phyloP scores from a whole-genome alignment of 495 filamentous ascomycete genomes.

The Aspergillus sclerotioniger region DNA sequence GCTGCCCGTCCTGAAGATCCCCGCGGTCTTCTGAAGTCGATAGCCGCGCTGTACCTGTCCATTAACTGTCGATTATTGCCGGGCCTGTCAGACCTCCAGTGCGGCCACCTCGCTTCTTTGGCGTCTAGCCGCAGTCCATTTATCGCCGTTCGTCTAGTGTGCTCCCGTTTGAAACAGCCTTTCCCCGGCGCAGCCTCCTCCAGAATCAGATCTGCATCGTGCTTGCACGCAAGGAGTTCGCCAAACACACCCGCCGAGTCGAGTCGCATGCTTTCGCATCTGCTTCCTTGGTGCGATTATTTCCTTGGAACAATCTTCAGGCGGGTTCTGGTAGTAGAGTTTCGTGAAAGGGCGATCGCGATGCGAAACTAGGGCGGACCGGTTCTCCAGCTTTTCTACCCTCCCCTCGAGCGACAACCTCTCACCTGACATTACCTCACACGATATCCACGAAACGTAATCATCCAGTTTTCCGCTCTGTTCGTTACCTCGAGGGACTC shows the following conservation, averaged over 20 bases:
- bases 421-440: slow-evolving; percentile 19
- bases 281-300: slow-evolving; percentile 18
- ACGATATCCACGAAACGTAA: slow-evolving; percentile 17
- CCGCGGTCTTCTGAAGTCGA: slow-evolving; percentile 6
- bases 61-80: not conserved
- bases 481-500: not conserved
- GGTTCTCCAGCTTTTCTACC: slow-evolving; percentile 25
- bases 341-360: slow-evolving; percentile 33
- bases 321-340: slow-evolving; percentile 4
- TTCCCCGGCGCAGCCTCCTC: slow-evolving; percentile 6
- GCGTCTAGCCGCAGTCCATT: slow-evolving; percentile 11
- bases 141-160: not conserved
- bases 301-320: not conserved
- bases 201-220: slow-evolving; percentile 14
- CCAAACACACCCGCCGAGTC: slow-evolving; percentile 13
- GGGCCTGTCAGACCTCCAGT: slow-evolving; percentile 11
- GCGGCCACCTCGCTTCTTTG: slow-evolving; percentile 14
- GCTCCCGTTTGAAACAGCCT: not conserved
- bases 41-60: slow-evolving; percentile 14
- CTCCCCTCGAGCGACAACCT: slow-evolving; percentile 21
- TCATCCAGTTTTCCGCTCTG: slow-evolving; percentile 4
- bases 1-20: slow-evolving; percentile 6
- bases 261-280: slow-evolving; percentile 15
- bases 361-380: slow-evolving; percentile 41
- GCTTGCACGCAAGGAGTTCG: slow-evolving; percentile 24